Conservation (phyloP, 208 protist genomes). For the Phytomonas sp. region DNA sequence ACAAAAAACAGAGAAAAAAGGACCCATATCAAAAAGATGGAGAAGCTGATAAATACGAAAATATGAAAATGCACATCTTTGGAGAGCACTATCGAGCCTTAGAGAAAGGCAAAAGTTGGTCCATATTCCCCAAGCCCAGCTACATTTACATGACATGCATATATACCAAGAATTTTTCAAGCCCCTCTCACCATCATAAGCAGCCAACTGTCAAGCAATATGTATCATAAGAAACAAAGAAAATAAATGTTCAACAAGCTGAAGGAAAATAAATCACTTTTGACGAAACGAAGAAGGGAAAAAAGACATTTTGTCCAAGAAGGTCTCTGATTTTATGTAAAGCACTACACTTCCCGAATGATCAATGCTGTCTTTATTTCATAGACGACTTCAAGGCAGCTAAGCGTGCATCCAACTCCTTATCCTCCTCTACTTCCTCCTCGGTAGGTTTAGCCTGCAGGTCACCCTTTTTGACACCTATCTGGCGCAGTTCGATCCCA, state of each 20-base stretch:
- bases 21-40: neutral
- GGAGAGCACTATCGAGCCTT: neutral
- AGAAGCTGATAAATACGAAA: neutral
- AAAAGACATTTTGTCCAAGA: neutral
- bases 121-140: neutral
- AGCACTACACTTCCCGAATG: neutral
- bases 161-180: neutral
- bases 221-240: neutral
- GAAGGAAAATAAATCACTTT: neutral
- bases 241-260: neutral
- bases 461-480: slow-evolving; percentile 51
- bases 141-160: neutral
- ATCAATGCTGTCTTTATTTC: slow-evolving; percentile 9
- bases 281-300: neutral
- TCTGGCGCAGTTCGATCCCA: slow-evolving; percentile 75
- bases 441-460: slow-evolving; percentile 32
- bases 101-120: neutral
- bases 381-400: slow-evolving; percentile 69
- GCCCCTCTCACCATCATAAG: neutral
- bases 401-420: slow-evolving; percentile 77
- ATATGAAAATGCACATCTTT: slow-evolving; percentile 1
- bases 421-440: slow-evolving; percentile 48
- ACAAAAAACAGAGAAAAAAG: neutral
- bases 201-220: neutral
- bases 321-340: neutral